These are phyloP conservation scores for Candida neerlandica DNA, from an alignment of 1,139 yeast species.

Conservation along the genomic window DNA sequence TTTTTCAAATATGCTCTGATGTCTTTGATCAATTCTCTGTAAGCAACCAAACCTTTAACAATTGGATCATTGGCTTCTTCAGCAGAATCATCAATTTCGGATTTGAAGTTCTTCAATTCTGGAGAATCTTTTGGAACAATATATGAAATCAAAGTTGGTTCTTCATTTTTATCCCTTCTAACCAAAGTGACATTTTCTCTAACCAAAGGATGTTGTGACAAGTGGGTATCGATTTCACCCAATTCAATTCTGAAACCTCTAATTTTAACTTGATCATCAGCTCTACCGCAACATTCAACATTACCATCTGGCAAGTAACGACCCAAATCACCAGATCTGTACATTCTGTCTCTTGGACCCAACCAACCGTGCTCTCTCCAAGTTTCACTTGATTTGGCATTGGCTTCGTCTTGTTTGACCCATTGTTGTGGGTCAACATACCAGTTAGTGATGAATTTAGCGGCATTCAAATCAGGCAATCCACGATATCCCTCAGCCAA, in stretches of 20 bases:
- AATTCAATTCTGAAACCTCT: conserved; percentile 98
- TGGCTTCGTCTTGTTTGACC: conserved; percentile 53
- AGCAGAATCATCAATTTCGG: conserved; percentile 33
- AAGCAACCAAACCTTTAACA: conserved; percentile 76
- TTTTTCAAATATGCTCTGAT: conserved; percentile 81
- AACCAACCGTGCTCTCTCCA: conserved; percentile 85
- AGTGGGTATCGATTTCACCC: conserved; percentile 97
- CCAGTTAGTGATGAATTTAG: conserved; percentile 92
- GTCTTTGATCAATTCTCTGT: conserved; percentile 76
- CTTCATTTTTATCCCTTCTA: conserved; percentile 90
- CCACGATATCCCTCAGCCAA: conserved; percentile 95
- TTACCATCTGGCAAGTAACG: conserved; percentile 96
- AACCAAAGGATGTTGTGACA: conserved; percentile 88
- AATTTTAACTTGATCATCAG: conserved; percentile 97
- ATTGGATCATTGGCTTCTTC: conserved; percentile 62
- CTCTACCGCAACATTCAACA: conserved; percentile 98
- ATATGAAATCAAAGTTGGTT: conserved; percentile 86
- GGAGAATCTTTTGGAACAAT: conserved; percentile 79
- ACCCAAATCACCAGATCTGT: conserved; percentile 97
- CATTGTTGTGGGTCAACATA: conserved; percentile 67
- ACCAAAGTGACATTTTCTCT: conserved; percentile 92
- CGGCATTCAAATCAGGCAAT: conserved; percentile 82
- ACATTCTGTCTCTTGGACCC: conserved; percentile 93
- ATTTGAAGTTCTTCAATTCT: conserved; percentile 56
- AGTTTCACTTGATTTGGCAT: conserved; percentile 42